Conservation (phyloP, 768 basidiomycete genomes). For the Tylopilus vinaceipallidus region DNA sequence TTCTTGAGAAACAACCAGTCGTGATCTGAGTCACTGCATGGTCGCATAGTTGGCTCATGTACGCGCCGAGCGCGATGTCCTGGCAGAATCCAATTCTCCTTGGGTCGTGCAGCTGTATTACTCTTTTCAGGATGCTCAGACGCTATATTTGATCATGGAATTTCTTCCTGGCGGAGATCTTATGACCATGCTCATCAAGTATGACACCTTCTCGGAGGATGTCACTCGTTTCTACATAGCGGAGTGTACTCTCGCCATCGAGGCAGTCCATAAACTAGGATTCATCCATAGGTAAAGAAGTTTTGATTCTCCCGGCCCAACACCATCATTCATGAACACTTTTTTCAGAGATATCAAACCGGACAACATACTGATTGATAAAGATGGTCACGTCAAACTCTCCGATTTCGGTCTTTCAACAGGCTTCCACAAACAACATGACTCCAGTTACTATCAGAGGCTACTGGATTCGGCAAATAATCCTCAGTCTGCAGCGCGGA, state of each 20-base stretch:
- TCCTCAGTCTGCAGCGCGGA: conserved; percentile 56
- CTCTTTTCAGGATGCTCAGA: conserved; percentile 94
- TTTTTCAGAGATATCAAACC: conserved; percentile 90
- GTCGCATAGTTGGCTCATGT: conserved; percentile 85
- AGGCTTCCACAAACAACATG: conserved; percentile 98
- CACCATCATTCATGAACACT: neutral
- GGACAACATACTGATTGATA: conserved; percentile 90
- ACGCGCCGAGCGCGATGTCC: conserved; percentile 93
- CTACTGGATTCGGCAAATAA: conserved; percentile 67
- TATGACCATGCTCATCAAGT: conserved; percentile 99
- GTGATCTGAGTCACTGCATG: conserved; percentile 2
- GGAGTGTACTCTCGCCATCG: conserved; percentile 96
- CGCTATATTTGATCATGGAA: conserved; percentile 98
- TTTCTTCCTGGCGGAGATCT: conserved; percentile 97
- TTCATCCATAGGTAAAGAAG: conserved; percentile 90
- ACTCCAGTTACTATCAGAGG: conserved; percentile 91
- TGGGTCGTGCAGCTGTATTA: conserved; percentile 98
- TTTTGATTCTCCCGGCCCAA: neutral
- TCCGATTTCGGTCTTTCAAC: conserved; percentile 99
- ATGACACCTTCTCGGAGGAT: conserved; percentile 98
- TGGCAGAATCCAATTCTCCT: conserved; percentile 90
- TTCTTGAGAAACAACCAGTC: neutral
- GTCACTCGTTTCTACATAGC: conserved; percentile 98
- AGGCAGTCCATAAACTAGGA: conserved; percentile 94
- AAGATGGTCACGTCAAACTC: conserved; percentile 94